Percentiles rank a stretch among this genome's conserved stretches.
Evolutionary conservation across 176 grass and related monocot species (phyloP).

Genomic region (maize (Zea mays)): Zm-B73-REFERENCE-NAM-5.0 NC_050103.1:122502001-122502500

Average conservation of each 20-base stretch:
- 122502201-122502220: not conserved
- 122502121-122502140: no score
- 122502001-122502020: slow-evolving; percentile 39
- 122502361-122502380: slow-evolving; percentile 21
- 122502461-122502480: slow-evolving; percentile 90
- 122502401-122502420: slow-evolving; percentile 82
- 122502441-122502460: slow-evolving; percentile 91
- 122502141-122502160: not conserved
- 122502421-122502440: slow-evolving; percentile 80
- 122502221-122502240: not conserved
- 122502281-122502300: slow-evolving; percentile 4
- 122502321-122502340: slow-evolving; percentile 2
- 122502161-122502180: slow-evolving; percentile 11
- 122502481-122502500: slow-evolving; percentile 97
- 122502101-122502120: not conserved
- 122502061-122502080: not conserved
- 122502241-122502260: not conserved
- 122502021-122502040: not conserved
- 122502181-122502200: not conserved
- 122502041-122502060: slow-evolving; percentile 20
- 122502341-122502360: slow-evolving; percentile 8
- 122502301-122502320: not conserved
- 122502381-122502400: slow-evolving; percentile 54
- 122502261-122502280: not conserved
- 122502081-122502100: not conserved